Evolutionary conservation across 2,329 filamentous ascomycete species (phyloP).

Genomic region (Cadophora malorum): DNA sequence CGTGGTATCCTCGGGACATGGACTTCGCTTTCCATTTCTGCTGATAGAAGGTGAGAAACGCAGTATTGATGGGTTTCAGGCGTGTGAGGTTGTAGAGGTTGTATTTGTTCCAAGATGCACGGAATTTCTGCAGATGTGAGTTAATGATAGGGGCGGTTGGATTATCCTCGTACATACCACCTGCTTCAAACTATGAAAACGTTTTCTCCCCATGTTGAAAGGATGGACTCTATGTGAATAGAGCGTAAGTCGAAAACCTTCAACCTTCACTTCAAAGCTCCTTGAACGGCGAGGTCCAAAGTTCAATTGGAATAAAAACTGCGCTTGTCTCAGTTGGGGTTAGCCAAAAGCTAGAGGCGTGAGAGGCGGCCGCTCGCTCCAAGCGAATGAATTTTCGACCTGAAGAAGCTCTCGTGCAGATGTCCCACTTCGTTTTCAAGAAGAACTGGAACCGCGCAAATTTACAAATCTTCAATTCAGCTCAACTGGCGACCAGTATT

Average conservation of each 20-base stretch:
- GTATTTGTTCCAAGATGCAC: conserved; percentile 97
- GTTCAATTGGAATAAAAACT: background rate
- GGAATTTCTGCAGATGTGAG: conserved; percentile 72
- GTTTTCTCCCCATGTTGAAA: conserved; percentile 55
- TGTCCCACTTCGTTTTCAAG: conserved; percentile 3
- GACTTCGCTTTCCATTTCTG: conserved; percentile 97
- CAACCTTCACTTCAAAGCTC: background rate
- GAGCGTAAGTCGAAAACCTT: background rate
- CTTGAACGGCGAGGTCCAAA: conserved; percentile 4
- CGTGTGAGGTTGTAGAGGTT: conserved; percentile 88
- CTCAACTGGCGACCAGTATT: conserved; percentile 1
- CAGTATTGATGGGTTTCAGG: conserved; percentile 52
- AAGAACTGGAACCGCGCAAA: background rate
- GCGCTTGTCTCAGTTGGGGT: background rate
- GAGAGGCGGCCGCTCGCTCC: conserved; percentile 7
- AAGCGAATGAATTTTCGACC: conserved; percentile 13
- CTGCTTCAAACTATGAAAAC: conserved; percentile 71
- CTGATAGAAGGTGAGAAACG: conserved; percentile 82
- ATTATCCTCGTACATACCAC: conserved; percentile 57
- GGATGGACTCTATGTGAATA: background rate
- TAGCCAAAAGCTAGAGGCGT: background rate
- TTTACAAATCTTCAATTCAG: conserved; percentile 5
- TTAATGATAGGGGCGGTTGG: conserved; percentile 10
- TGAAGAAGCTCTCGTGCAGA: background rate
- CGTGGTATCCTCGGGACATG: conserved; percentile 84